These are phyloP conservation scores for Ustulina deusta DNA, from an alignment of 2,329 filamentous ascomycete species.

Conservation along the genomic window DNA sequence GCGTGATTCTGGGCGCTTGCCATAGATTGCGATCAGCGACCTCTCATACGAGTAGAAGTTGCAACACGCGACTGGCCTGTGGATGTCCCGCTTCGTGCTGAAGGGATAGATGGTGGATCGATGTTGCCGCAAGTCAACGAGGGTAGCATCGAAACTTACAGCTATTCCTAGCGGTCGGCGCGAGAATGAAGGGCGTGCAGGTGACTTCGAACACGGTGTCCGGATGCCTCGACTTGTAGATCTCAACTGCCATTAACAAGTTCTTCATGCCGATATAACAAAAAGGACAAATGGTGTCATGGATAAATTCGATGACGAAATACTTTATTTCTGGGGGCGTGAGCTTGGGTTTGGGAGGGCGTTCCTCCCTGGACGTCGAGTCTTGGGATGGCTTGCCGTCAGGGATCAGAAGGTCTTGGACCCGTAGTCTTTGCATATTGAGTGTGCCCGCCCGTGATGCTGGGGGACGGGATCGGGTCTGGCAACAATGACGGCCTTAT, in stretches of 20 bases:
- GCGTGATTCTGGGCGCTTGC: neutral
- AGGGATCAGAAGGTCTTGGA: conserved; percentile 48
- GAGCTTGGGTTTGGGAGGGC: neutral
- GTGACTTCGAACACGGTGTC: conserved; percentile 60
- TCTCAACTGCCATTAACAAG: conserved; percentile 59
- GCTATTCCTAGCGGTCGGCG: conserved; percentile 46
- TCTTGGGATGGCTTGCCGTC: conserved; percentile 32
- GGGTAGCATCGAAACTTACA: conserved; percentile 44
- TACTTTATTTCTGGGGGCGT: conserved; percentile 40
- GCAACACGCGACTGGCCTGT: neutral
- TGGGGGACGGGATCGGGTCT: neutral
- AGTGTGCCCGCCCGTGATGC: neutral
- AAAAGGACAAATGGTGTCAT: conserved; percentile 65
- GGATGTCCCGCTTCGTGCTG: neutral
- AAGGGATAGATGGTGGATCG: conserved; percentile 3
- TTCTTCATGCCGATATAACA: conserved; percentile 63
- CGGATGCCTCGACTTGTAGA: conserved; percentile 56
- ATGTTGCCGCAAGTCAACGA: neutral
- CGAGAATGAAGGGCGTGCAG: conserved; percentile 62
- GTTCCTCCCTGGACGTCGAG: conserved; percentile 16
- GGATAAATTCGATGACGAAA: conserved; percentile 61
- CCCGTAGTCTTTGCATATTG: conserved; percentile 48
- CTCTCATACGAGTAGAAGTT: neutral
- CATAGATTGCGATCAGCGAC: neutral
- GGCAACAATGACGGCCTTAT: neutral